These are phyloP conservation scores for Thielaviopsis ethacetica DNA, from an alignment of 2,329 filamentous ascomycete species.

Conservation along the genomic window DNA sequence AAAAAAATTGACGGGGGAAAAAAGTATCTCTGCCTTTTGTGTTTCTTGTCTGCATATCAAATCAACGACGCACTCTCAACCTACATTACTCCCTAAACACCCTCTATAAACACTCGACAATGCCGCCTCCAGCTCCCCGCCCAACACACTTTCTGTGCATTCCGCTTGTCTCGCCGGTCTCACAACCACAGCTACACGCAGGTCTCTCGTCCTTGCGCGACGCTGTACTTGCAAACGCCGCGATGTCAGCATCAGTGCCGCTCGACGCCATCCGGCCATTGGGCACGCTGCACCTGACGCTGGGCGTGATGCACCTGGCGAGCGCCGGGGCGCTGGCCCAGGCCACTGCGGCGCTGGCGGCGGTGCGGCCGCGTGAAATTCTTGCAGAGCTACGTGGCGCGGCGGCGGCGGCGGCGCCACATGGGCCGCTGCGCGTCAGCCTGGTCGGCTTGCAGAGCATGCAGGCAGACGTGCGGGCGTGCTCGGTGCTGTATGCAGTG, in stretches of 20 bases:
- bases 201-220: slow-evolving; percentile 45
- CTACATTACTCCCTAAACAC: too few species aligned
- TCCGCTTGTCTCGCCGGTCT: slow-evolving; percentile 47
- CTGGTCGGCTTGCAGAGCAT: slow-evolving; percentile 44
- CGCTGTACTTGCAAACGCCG: slow-evolving; percentile 30
- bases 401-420: too few species aligned
- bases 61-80: too few species aligned
- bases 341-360: slow-evolving; percentile 23
- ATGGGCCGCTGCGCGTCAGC: slow-evolving; percentile 25
- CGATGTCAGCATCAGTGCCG: slow-evolving; percentile 36
- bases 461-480: slow-evolving; percentile 37
- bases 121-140: slow-evolving; percentile 16
- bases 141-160: slow-evolving; percentile 65
- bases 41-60: too few species aligned
- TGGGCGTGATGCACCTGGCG: slow-evolving; percentile 69
- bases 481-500: slow-evolving; percentile 44
- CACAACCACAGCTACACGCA: slow-evolving; percentile 46
- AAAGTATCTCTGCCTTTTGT: too few species aligned
- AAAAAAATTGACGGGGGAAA: too few species aligned
- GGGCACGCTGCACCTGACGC: slow-evolving; percentile 69
- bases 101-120: too few species aligned
- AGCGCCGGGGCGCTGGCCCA: not conserved
- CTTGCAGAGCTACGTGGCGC: not conserved
- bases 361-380: slow-evolving; percentile 13
- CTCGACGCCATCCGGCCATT: slow-evolving; percentile 54